These are phyloP conservation scores for Melanomma pulvis-pyrius DNA, from an alignment of 495 filamentous ascomycete genomes.

Conservation along the genomic window DNA sequence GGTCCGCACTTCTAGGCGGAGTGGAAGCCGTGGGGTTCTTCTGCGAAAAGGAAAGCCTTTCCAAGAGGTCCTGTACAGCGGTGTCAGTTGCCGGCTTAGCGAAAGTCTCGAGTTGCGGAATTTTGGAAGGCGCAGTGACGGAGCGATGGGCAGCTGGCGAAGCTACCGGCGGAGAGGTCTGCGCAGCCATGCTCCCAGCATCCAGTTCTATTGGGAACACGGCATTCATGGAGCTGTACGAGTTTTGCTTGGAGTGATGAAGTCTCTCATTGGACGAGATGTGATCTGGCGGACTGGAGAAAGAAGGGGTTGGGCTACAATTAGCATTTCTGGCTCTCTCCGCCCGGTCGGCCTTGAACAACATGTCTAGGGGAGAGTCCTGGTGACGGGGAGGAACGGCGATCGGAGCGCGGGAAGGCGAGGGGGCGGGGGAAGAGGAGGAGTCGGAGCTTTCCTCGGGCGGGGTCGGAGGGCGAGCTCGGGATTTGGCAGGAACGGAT, in stretches of 20 bases:
- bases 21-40: constrained; percentile 13
- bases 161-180: constrained; percentile 9
- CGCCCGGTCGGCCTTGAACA: constrained; percentile 83
- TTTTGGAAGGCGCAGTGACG: constrained; percentile 28
- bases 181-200: constrained; percentile 39
- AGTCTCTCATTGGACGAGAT: constrained; percentile 1
- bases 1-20: constrained; percentile 11
- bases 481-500: constrained; percentile 65
- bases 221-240: constrained; percentile 51
- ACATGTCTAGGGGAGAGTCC: constrained; percentile 80
- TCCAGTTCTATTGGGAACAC: constrained; percentile 72
- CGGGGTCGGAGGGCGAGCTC: constrained; percentile 47
- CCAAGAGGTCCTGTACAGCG: constrained; percentile 25
- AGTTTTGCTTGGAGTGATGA: constrained; percentile 39
- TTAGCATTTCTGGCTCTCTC: constrained; percentile 60
- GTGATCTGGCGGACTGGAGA: constrained; percentile 3
- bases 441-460: constrained; percentile 47
- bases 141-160: constrained; percentile 19
- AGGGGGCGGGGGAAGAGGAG: constrained; percentile 44
- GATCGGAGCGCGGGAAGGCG: constrained; percentile 41
- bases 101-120: constrained; percentile 16
- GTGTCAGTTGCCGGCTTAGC: constrained; percentile 11
- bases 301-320: constrained; percentile 10
- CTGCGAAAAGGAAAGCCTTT: constrained; percentile 8
- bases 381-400: constrained; percentile 55